phyloP scores from a whole-genome alignment of 2,329 filamentous ascomycete genomes.

The Metarhizium brunneum region DNA sequence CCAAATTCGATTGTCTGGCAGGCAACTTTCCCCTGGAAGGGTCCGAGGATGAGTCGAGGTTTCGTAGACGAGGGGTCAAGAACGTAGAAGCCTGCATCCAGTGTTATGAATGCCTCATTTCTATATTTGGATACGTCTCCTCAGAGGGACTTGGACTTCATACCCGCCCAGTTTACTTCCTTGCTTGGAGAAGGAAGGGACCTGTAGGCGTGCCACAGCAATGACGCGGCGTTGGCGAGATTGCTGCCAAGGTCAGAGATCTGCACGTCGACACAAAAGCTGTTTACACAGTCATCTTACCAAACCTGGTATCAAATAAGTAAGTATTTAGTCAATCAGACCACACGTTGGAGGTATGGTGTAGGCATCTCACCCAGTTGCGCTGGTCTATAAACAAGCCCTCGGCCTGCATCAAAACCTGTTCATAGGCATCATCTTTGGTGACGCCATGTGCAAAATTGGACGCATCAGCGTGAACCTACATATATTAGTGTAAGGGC shows the following conservation, averaged over 20 bases:
- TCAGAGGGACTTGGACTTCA: slow-evolving; percentile 8
- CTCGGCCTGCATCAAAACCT: slow-evolving; percentile 61
- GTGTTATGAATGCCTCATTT: neutral
- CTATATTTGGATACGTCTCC: neutral
- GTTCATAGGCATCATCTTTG: slow-evolving; percentile 65
- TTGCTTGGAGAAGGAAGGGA: slow-evolving; percentile 57
- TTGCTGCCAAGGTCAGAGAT: slow-evolving; percentile 42
- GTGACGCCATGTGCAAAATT: slow-evolving; percentile 58
- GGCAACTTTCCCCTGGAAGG: slow-evolving; percentile 72
- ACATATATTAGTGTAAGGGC: neutral
- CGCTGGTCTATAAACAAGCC: slow-evolving; percentile 63
- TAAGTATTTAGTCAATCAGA: neutral
- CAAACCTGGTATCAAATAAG: slow-evolving; percentile 9
- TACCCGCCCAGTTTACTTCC: slow-evolving; percentile 69
- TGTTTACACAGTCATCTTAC: slow-evolving; percentile 7
- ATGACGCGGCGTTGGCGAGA: slow-evolving; percentile 63
- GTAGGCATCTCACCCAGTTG: slow-evolving; percentile 59
- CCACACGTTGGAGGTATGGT: neutral
- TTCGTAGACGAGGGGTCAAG: slow-evolving; percentile 39
- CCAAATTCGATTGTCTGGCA: slow-evolving; percentile 70
- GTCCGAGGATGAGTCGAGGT: slow-evolving; percentile 61
- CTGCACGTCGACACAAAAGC: neutral
- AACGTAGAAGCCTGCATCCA: slow-evolving; percentile 59
- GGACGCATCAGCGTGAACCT: slow-evolving; percentile 74
- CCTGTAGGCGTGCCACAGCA: slow-evolving; percentile 73